Conservation (phyloP, 108 stramenopile genomes). For the Skeletonema grethae region DNA sequence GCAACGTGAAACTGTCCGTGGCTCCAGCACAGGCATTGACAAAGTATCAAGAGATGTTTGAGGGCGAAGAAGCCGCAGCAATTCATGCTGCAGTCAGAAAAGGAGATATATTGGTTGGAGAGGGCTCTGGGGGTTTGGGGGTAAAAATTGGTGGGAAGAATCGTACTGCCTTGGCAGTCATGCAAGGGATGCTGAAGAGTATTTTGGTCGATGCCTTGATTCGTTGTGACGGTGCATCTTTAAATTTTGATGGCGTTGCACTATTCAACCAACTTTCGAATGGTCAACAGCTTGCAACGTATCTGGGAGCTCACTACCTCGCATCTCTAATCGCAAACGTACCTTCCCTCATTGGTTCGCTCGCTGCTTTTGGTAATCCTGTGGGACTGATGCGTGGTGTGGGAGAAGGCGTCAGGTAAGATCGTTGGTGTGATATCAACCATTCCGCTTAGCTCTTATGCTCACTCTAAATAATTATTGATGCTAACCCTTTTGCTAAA, state of each 20-base stretch:
- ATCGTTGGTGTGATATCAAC: conserved; percentile 22
- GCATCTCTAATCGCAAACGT: conserved; percentile 76
- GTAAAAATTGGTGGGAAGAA: conserved; percentile 74
- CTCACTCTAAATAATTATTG: background rate
- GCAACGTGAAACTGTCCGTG: conserved; percentile 59
- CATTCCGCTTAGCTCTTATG: conserved; percentile 1
- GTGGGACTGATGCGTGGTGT: conserved; percentile 83
- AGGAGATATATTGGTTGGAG: conserved; percentile 70
- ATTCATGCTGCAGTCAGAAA: conserved; percentile 84
- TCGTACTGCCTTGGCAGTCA: conserved; percentile 62
- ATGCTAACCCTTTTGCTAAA: background rate
- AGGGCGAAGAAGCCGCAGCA: conserved; percentile 66
- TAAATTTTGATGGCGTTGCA: conserved; percentile 66
- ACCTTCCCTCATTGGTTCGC: conserved; percentile 79
- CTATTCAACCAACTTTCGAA: conserved; percentile 69
- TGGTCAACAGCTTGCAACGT: conserved; percentile 55
- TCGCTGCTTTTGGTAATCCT: conserved; percentile 90
- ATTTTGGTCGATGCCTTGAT: conserved; percentile 80
- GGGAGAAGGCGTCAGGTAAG: conserved; percentile 71
- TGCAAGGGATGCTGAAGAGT: conserved; percentile 72
- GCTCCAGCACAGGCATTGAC: conserved; percentile 70
- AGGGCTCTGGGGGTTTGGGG: conserved; percentile 51
- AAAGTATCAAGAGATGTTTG: conserved; percentile 54
- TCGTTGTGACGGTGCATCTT: conserved; percentile 63
- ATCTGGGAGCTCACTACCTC: conserved; percentile 75